Evolutionary conservation across 2,329 filamentous ascomycete genomes (phyloP).

Genomic region (Colletotrichum sp.): DNA sequence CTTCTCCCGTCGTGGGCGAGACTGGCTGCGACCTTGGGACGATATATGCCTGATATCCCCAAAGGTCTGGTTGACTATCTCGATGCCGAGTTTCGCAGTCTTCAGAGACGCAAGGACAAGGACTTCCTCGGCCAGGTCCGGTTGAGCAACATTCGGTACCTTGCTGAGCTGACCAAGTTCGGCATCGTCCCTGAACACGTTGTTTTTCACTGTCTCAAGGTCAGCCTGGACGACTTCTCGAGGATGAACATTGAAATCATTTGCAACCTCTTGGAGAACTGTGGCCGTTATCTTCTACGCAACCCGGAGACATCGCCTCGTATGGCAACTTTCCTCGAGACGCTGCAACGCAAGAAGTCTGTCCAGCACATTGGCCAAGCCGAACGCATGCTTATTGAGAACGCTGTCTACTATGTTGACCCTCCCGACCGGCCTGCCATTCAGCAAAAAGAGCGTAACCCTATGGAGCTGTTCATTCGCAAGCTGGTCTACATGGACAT

Average conservation of each 20-base stretch:
- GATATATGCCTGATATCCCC: slow-evolving; percentile 93
- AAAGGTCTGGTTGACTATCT: slow-evolving; percentile 91
- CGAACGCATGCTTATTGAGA: slow-evolving; percentile 97
- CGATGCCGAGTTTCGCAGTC: slow-evolving; percentile 94
- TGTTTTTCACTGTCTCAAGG: slow-evolving; percentile 97
- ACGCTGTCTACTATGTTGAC: slow-evolving; percentile 97
- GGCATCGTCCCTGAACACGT: slow-evolving; percentile 98
- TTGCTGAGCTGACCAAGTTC: slow-evolving; percentile 97
- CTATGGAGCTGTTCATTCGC: slow-evolving; percentile 89
- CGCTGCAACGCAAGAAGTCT: slow-evolving; percentile 91
- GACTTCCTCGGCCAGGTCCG: slow-evolving; percentile 95
- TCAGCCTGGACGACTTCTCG: slow-evolving; percentile 96
- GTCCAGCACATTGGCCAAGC: slow-evolving; percentile 95
- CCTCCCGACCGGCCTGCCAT: slow-evolving; percentile 93
- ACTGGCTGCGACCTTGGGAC: slow-evolving; percentile 88
- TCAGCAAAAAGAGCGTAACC: slow-evolving; percentile 93
- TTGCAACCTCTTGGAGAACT: slow-evolving; percentile 94
- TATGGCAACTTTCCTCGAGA: slow-evolving; percentile 94
- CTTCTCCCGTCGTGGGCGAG: slow-evolving; percentile 91
- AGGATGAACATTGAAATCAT: slow-evolving; percentile 99
- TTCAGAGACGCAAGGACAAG: slow-evolving; percentile 96
- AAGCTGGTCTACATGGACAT: slow-evolving; percentile 94
- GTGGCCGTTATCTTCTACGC: slow-evolving; percentile 89
- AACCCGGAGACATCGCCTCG: slow-evolving; percentile 92
- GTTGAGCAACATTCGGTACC: slow-evolving; percentile 93